Conservation (phyloP, 495 filamentous ascomycete genomes). For the Daldinia caldariorum region DNA sequence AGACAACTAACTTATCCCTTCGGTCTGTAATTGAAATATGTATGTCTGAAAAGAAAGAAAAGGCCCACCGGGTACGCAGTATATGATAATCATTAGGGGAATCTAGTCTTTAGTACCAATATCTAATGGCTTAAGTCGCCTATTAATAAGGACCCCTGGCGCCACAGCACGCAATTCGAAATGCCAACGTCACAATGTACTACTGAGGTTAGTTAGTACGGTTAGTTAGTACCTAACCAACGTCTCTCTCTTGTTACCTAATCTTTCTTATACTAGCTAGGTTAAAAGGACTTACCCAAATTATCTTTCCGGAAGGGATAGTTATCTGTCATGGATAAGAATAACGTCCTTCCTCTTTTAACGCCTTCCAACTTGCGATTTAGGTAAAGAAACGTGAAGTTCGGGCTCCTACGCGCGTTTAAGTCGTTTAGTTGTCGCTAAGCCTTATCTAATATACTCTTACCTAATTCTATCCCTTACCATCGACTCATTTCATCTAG, state of each 20-base stretch:
- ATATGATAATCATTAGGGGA: background rate
- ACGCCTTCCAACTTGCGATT: conserved; percentile 7
- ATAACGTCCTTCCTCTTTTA: conserved; percentile 7
- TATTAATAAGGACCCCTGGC: background rate
- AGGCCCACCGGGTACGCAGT: background rate
- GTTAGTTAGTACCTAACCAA: background rate
- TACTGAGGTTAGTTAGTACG: no score
- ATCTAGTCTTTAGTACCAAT: background rate
- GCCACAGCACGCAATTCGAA: conserved; percentile 3
- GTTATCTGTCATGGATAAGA: background rate
- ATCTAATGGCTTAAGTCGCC: background rate
- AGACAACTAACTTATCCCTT: background rate
- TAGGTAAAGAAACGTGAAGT: conserved; percentile 6
- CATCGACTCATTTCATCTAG: background rate
- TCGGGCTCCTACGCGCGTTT: conserved; percentile 5
- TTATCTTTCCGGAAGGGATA: background rate
- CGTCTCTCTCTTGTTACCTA: background rate
- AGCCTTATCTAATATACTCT: conserved; percentile 7
- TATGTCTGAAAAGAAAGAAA: background rate
- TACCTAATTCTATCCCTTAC: conserved; percentile 17
- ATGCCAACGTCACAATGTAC: background rate
- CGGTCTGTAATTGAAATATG: background rate
- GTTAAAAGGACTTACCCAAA: background rate
- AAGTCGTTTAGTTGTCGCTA: conserved; percentile 17
- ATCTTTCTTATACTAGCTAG: conserved; percentile 4